These are phyloP conservation scores for Annulohypoxylon moriforme DNA, from an alignment of 495 filamentous ascomycete genomes.

Conservation along the genomic window DNA sequence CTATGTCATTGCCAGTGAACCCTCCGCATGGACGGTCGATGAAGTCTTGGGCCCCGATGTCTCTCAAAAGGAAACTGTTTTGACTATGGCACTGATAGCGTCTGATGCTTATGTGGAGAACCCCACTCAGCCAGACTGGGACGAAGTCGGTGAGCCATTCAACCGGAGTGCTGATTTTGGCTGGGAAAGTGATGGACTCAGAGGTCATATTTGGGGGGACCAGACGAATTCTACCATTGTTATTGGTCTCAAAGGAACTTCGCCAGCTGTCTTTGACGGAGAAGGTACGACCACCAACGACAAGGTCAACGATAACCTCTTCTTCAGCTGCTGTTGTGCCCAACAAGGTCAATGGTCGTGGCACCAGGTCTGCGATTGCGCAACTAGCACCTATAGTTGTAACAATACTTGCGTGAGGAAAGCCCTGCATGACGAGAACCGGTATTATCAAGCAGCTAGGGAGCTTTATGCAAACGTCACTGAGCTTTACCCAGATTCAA, in stretches of 20 bases:
- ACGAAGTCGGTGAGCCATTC: constrained; percentile 80
- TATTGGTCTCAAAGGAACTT: constrained; percentile 92
- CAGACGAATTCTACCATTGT: constrained; percentile 86
- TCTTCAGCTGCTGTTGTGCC: constrained; percentile 96
- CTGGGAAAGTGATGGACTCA: constrained; percentile 88
- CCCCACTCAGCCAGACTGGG: constrained; percentile 79
- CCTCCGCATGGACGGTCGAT: constrained; percentile 86
- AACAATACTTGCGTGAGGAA: constrained; percentile 87
- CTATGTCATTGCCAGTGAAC: constrained; percentile 66
- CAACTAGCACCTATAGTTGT: constrained; percentile 83
- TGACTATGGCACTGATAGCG: constrained; percentile 87
- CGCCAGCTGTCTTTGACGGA: constrained; percentile 91
- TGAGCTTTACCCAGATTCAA: constrained; percentile 82
- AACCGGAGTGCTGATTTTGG: constrained; percentile 88
- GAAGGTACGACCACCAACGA: constrained; percentile 96
- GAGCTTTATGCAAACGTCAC: constrained; percentile 94
- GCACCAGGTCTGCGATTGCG: constrained; percentile 92
- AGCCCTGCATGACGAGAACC: constrained; percentile 80
- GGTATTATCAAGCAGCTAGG: constrained; percentile 87
- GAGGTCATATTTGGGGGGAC: constrained; percentile 93
- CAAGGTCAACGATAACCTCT: constrained; percentile 96
- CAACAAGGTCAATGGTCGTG: constrained; percentile 89
- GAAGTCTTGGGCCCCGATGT: constrained; percentile 81
- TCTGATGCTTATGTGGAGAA: constrained; percentile 86
- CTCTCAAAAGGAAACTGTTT: constrained; percentile 84